Evolutionary conservation across 805 yeast genomes (phyloP), one percentile per base, ranked within the genome.

Genomic region (Dipodascopsis uninucleata): DNA sequence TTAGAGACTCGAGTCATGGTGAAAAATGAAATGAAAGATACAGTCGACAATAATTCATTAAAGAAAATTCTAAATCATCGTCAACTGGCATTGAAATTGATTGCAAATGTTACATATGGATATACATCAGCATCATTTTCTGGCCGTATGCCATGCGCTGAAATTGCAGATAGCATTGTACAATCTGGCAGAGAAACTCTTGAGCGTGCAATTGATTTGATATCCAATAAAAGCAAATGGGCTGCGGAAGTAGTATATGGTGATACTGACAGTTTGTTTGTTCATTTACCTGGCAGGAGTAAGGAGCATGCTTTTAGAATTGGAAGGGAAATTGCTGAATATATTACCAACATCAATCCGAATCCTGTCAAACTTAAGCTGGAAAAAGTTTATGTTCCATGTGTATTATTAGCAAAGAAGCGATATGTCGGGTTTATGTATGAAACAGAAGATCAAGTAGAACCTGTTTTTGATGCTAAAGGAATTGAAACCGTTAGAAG

Each of bases 131-230:
- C 98, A 0, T 79, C 96, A 0, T 93, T 83, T 60, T 86, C 96
- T 6, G 98, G 98, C 0, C 70, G 98, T 52, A 93, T 93, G 98
- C 97, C 98, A 0, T 85, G 93, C 57, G 80, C 95, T 0, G 97
- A 89, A 61, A 74, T 93, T 24, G 96, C 98, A 0, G 98, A 93
- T 66, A 83, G 94, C 9, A 86, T 93, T 61, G 98, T 93, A 1
- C 79, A 88, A 18, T 80, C 93, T 0, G 98, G 93, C 0, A 70
- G 97, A 42, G 97, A 90, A 63, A 82, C 87, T 0, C 66, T 93
- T 39, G 80, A 79, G 41, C 41, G 38, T 8, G 36, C 96, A 0
- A 80, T 87, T 22, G 73, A 74, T 1, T 58, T 74, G 38, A 89
- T 93, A 40, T 94, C 88, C 48, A 48, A 50, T 0, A 67, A 74